Evolutionary conservation across 495 filamentous ascomycete species (phyloP), one percentile per base, ranked within the genome.

Genomic region (Aspergillus leporis): DNA sequence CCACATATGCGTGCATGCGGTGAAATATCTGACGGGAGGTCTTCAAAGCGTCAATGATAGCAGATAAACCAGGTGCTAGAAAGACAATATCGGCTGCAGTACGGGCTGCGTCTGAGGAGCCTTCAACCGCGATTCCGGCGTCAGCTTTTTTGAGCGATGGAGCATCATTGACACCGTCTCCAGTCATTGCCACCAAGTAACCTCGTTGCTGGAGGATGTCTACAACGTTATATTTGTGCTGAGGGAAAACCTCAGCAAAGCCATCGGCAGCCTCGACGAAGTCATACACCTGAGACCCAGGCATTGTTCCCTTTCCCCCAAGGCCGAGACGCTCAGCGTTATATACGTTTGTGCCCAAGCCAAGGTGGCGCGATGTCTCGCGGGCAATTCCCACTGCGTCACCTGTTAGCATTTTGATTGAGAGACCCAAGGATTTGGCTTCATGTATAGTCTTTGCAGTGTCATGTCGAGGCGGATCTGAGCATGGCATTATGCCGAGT

Each of bases 151-250:
- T 97, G 59, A 97, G 81, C 31, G 92, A 96, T 49, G 93, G 91
- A 57, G 93, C 93, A 78, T 97, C 93, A 74, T 97, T 97, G 73
- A 97, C 93, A 84, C 93, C 93, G 68, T 97, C 93, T 81, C 93
- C 93, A 74, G 93, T 97, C 93, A 97, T 97, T 70, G 93, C 93
- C 75, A 96, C 92, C 54, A 97, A 83, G 76, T 96, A 91, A 62
- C 93, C 93, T 81, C 93, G 90, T 76, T 93, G 87, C 77, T 97
- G 93, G 22, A 97, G 83, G 67, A 96, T 95, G 72, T 96, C 91
- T 68, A 97, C 92, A 68, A 96, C 93, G 61, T 92, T 92, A 78
- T 94, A 96, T 78, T 97, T 97, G 82, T 97, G 93, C 72, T 97
- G 88, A 59, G 93, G 93, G 82, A 93, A 97, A 41, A 97, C 93